phyloP scores from a whole-genome alignment of 2,329 filamentous ascomycete species.

The Fusarium pseudocircinatum region DNA sequence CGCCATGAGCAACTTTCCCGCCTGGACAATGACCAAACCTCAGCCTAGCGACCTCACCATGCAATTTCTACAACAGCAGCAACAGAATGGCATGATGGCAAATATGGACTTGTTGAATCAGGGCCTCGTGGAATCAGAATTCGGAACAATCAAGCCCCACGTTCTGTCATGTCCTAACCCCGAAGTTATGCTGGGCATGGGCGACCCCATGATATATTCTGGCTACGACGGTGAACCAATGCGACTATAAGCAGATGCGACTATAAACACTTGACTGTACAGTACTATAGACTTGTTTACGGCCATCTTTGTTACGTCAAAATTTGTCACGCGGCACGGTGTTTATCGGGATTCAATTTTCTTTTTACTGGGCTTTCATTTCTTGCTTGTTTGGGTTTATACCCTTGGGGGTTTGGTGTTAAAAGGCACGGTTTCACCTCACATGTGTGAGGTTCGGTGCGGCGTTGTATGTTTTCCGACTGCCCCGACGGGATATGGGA shows the following conservation, averaged over 20 bases:
- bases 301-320: constrained; percentile 38
- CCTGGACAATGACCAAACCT: constrained; percentile 46
- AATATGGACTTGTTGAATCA: constrained; percentile 60
- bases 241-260: constrained; percentile 45
- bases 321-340: constrained; percentile 38
- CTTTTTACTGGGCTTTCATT: constrained; percentile 15
- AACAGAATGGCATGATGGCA: constrained; percentile 54
- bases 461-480: constrained; percentile 24
- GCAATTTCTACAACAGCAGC: constrained; percentile 56
- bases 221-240: constrained; percentile 60
- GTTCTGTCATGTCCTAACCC: constrained; percentile 62
- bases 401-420: constrained; percentile 21
- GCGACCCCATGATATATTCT: constrained; percentile 67
- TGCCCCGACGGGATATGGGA: constrained; percentile 8
- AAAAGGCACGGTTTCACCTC: constrained; percentile 5
- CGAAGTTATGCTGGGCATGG: constrained; percentile 66
- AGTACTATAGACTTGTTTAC: constrained; percentile 41
- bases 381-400: constrained; percentile 12
- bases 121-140: constrained; percentile 61
- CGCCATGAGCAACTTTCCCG: constrained; percentile 45
- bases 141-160: constrained; percentile 65
- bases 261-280: constrained; percentile 30
- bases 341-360: constrained; percentile 21
- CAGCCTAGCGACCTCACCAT: constrained; percentile 46
- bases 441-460: constrained; percentile 1